These are phyloP conservation scores for Pugionium dolabratum DNA, from an alignment of 345 rosid species.

Conservation along the genomic window DNA sequence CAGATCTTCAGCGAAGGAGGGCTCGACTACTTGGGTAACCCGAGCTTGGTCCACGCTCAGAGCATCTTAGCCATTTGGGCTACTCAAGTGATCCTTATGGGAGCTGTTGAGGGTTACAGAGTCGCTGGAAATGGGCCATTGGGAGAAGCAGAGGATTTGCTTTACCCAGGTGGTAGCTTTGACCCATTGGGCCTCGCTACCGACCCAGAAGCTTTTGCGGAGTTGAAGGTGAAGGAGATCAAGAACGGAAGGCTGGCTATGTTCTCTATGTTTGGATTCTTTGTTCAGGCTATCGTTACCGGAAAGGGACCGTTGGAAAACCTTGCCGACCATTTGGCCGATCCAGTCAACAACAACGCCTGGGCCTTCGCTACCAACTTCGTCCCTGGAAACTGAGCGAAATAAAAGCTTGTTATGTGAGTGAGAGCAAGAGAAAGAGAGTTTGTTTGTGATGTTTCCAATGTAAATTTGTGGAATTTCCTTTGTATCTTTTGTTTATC, in stretches of 20 bases:
- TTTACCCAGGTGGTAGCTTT: constrained; percentile 80
- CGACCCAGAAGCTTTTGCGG: constrained; percentile 86
- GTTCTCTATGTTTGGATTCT: constrained; percentile 92
- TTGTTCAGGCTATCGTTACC: constrained; percentile 82
- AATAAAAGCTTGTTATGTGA: constrained; percentile 26
- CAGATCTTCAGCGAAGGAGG: constrained; percentile 85
- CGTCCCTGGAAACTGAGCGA: constrained; percentile 75
- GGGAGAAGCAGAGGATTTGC: constrained; percentile 69
- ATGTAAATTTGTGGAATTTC: constrained; percentile 35
- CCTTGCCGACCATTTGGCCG: constrained; percentile 81
- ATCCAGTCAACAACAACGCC: constrained; percentile 87
- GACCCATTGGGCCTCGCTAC: constrained; percentile 83
- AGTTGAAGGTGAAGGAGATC: constrained; percentile 78
- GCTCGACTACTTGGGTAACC: constrained; percentile 82
- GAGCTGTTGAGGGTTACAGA: constrained; percentile 77
- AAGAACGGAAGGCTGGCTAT: constrained; percentile 84
- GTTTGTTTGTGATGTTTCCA: constrained; percentile 12
- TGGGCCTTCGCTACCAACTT: constrained; percentile 92
- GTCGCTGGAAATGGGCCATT: constrained; percentile 63
- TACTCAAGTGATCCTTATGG: constrained; percentile 64
- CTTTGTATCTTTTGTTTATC: constrained; percentile 30
- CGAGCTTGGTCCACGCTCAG: constrained; percentile 76
- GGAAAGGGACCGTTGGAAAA: constrained; percentile 82
- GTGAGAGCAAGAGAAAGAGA: constrained; percentile 25
- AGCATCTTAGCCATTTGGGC: constrained; percentile 89